Conservation (phyloP, 129 eudicot species). For the Centaurea solstitialis region DNA sequence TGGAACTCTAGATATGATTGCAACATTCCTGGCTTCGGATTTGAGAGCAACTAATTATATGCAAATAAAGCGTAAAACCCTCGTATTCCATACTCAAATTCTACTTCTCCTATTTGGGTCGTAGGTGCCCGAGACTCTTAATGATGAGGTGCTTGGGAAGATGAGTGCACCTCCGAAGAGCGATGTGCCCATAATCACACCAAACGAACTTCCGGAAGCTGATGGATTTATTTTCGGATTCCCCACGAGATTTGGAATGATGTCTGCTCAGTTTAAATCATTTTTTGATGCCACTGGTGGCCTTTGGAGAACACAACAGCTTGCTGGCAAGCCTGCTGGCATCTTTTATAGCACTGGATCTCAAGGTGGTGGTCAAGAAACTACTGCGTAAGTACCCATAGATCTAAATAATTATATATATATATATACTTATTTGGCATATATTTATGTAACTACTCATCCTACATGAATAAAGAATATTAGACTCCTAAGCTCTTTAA, state of each 20-base stretch:
- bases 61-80: not conserved
- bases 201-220: slow-evolving; percentile 76
- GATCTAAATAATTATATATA: not conserved
- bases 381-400: slow-evolving; percentile 62
- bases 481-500: not conserved
- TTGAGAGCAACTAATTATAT: not conserved
- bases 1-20: not conserved
- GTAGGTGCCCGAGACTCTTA: slow-evolving; percentile 76
- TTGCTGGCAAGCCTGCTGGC: slow-evolving; percentile 96
- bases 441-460: too few species aligned
- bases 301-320: slow-evolving; percentile 87
- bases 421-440: not conserved
- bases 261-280: slow-evolving; percentile 87
- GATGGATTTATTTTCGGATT: slow-evolving; percentile 90
- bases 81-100: not conserved
- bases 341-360: slow-evolving; percentile 88
- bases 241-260: slow-evolving; percentile 90
- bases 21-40: not conserved
- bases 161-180: slow-evolving; percentile 91
- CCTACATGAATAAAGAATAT: not conserved
- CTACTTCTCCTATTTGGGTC: slow-evolving; percentile 4
- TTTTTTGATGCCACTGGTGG: slow-evolving; percentile 88
- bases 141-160: slow-evolving; percentile 71
- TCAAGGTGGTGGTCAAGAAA: slow-evolving; percentile 95
- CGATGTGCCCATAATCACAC: slow-evolving; percentile 65